Conservation (phyloP, 2,329 filamentous ascomycete genomes). For the Didymella glomerata region DNA sequence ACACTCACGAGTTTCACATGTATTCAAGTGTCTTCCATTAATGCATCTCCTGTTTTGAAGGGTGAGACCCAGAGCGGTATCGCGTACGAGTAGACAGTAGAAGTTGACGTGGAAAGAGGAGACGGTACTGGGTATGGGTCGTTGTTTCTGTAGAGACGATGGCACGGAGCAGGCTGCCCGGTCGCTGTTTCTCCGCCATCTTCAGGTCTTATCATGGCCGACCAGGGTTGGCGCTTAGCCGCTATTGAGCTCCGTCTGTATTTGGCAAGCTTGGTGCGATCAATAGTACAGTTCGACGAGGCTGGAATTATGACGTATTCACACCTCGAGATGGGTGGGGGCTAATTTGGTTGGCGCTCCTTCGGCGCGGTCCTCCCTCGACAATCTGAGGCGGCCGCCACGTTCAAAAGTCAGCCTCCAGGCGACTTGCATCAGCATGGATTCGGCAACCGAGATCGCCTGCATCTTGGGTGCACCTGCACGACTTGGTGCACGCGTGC, state of each 20-base stretch:
- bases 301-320: background rate
- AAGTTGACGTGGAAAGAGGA: background rate
- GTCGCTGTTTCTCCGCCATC: background rate
- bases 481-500: background rate
- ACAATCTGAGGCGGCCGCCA: background rate
- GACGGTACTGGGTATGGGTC: no score
- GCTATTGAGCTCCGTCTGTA: background rate
- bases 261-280: background rate
- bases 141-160: no score
- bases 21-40: background rate
- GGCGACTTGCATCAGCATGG: background rate
- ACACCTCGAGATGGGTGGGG: background rate
- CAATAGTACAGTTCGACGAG: background rate
- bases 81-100: background rate
- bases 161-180: no score
- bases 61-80: background rate
- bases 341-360: background rate
- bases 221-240: no score
- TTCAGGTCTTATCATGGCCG: background rate
- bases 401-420: background rate
- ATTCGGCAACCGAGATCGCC: background rate
- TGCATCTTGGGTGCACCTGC: background rate
- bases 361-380: background rate
- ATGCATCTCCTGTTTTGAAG: background rate
- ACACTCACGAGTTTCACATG: conserved; percentile 2